A percentile compares a stretch with the other conserved stretches of the same genome.
Evolutionary conservation across 805 yeast species (phyloP).

Genomic region (Wickerhamomyces queroliae): DNA sequence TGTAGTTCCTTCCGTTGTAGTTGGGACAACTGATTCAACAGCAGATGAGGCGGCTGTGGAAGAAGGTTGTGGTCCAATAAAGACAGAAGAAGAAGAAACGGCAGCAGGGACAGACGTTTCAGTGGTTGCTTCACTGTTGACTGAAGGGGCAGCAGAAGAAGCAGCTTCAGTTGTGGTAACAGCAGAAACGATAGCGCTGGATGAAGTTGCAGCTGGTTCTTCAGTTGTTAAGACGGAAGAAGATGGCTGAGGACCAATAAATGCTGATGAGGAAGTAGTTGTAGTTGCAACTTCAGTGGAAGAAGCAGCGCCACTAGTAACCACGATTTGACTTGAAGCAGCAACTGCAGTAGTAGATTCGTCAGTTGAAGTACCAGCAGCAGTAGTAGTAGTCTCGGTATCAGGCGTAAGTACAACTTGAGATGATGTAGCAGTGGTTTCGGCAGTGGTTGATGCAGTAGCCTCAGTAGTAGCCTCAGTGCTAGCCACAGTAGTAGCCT

Average conservation of each 20-base stretch:
- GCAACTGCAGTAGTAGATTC: background rate
- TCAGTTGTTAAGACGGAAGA: background rate
- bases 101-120: too few relatives aligned
- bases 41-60: background rate
- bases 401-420: background rate
- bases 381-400: background rate
- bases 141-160: background rate
- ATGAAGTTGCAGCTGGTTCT: background rate
- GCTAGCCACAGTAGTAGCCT: background rate
- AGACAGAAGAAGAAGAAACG: background rate
- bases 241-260: background rate
- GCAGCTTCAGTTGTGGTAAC: background rate
- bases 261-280: background rate
- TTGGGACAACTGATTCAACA: background rate
- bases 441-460: background rate
- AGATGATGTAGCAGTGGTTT: background rate
- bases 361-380: background rate
- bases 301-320: background rate
- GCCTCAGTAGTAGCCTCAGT: constrained; percentile 2
- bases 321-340: background rate
- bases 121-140: background rate
- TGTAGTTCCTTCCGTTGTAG: background rate
- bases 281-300: background rate
- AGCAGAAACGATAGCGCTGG: background rate
- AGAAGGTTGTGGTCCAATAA: too few relatives aligned